phyloP scores from a whole-genome alignment of 345 rosid species.

The Corchorus capsularis region DNA sequence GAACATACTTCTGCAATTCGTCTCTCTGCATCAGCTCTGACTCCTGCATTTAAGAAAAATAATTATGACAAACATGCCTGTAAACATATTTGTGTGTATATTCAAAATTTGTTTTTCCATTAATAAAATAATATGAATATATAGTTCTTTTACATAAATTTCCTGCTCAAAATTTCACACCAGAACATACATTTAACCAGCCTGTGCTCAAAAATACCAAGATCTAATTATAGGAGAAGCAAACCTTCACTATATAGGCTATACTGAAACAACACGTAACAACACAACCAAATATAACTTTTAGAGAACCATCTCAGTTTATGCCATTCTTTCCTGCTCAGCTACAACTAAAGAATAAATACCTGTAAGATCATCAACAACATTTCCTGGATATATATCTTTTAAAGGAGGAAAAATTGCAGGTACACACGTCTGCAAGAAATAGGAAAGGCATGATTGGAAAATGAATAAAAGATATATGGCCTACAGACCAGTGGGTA shows the following conservation, averaged over 20 bases:
- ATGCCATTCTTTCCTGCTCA: background rate
- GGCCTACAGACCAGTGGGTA: background rate
- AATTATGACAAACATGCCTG: background rate
- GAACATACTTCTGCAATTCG: constrained; percentile 48
- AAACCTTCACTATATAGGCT: background rate
- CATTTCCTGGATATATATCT: constrained; percentile 69
- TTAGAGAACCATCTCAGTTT: background rate
- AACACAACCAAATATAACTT: background rate
- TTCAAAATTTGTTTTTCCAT: background rate
- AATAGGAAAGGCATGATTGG: background rate
- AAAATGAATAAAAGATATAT: background rate
- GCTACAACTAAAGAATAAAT: constrained; percentile 16
- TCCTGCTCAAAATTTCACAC: background rate
- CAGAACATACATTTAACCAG: background rate
- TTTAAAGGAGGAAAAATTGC: constrained; percentile 81
- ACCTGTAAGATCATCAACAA: constrained; percentile 79
- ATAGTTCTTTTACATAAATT: background rate
- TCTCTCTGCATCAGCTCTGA: constrained; percentile 64
- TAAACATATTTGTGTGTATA: background rate
- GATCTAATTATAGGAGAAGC: background rate
- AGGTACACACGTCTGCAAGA: constrained; percentile 81
- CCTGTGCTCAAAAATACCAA: background rate
- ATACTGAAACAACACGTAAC: background rate
- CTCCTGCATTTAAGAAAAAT: constrained; percentile 43
- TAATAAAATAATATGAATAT: background rate